Conservation (phyloP, 2,329 filamentous ascomycete species). For the Stachybotrys elegans region DNA sequence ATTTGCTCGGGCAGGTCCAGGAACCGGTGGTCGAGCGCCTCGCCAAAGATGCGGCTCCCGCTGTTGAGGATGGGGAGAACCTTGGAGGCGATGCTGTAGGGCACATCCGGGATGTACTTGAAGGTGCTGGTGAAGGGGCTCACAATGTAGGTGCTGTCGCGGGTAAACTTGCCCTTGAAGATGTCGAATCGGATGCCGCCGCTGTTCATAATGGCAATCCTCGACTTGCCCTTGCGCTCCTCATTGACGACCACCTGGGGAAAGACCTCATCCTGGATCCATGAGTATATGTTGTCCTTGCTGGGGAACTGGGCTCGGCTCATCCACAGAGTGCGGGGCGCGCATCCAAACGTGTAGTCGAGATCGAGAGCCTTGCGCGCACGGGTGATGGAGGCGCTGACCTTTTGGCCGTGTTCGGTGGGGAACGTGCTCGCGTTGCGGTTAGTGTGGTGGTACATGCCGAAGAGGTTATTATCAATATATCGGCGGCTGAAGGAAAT, state of each 20-base stretch:
- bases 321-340: constrained; percentile 77
- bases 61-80: constrained; percentile 58
- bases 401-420: constrained; percentile 68
- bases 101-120: constrained; percentile 72
- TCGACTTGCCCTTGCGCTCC: constrained; percentile 54
- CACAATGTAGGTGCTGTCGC: constrained; percentile 78
- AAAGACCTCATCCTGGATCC: constrained; percentile 71
- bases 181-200: constrained; percentile 94
- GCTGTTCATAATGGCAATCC: constrained; percentile 77
- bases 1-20: constrained; percentile 45
- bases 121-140: constrained; percentile 84
- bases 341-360: constrained; percentile 75
- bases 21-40: constrained; percentile 35
- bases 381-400: constrained; percentile 62
- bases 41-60: constrained; percentile 42
- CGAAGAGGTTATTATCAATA: constrained; percentile 90
- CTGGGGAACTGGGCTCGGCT: constrained; percentile 69
- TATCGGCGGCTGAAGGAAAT: constrained; percentile 72
- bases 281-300: constrained; percentile 72
- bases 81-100: constrained; percentile 67
- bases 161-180: constrained; percentile 86
- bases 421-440: constrained; percentile 68
- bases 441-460: constrained; percentile 74
- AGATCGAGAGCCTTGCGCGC: constrained; percentile 68
- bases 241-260: constrained; percentile 59